phyloP scores from a whole-genome alignment of 768 basidiomycete genomes.

The Boletellus emodensis region DNA sequence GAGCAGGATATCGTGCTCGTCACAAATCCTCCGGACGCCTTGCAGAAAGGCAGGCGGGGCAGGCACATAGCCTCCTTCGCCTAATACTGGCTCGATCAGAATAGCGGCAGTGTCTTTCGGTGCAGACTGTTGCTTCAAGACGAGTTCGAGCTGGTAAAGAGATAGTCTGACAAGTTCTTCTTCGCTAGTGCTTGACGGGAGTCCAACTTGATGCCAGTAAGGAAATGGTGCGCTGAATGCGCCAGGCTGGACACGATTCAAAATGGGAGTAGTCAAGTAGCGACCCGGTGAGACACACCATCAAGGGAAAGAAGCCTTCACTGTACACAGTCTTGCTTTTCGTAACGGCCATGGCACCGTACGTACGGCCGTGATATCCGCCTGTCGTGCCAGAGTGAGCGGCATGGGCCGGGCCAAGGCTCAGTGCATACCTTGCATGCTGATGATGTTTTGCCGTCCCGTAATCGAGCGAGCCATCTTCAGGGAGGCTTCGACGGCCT shows the following conservation, averaged over 20 bases:
- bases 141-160: conserved; percentile 77
- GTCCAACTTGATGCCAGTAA: conserved; percentile 84
- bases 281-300: conserved; percentile 49
- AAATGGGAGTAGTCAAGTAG: neutral
- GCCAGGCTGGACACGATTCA: conserved; percentile 55
- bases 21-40: conserved; percentile 81
- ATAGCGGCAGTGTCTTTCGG: conserved; percentile 91
- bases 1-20: conserved; percentile 79
- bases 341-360: conserved; percentile 91
- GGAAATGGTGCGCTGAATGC: conserved; percentile 82
- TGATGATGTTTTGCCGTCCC: conserved; percentile 80
- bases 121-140: conserved; percentile 75
- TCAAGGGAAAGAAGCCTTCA: conserved; percentile 71
- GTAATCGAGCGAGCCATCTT: conserved; percentile 83
- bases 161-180: conserved; percentile 57
- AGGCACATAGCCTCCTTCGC: conserved; percentile 94
- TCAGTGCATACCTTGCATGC: conserved; percentile 68
- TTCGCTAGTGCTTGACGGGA: conserved; percentile 51
- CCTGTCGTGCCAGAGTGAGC: conserved; percentile 35
- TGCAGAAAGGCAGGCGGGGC: conserved; percentile 77
- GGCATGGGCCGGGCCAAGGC: neutral
- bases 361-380: conserved; percentile 90
- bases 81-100: conserved; percentile 87
- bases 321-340: conserved; percentile 91
- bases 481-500: conserved; percentile 85